These are phyloP conservation scores for Aspergillus brunneoviolaceus DNA, from an alignment of 2,329 filamentous ascomycete genomes.

Conservation along the genomic window DNA sequence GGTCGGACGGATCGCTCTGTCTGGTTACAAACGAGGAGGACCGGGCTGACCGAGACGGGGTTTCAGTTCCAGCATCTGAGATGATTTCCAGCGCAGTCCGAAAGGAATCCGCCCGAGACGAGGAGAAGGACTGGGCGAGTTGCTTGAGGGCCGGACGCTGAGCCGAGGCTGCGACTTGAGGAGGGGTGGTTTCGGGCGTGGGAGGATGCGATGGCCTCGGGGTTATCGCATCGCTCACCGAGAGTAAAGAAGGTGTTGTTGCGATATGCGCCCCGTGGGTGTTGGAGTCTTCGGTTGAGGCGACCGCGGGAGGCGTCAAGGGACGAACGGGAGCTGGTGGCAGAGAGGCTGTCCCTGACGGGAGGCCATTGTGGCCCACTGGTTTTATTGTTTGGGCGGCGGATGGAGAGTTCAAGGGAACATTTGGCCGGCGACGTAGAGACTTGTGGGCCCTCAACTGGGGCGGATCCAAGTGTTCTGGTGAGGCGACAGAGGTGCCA, in stretches of 20 bases:
- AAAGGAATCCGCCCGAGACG: constrained; percentile 68
- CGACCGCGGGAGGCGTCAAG: constrained; percentile 38
- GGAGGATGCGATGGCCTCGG: constrained; percentile 67
- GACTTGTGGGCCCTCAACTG: constrained; percentile 43
- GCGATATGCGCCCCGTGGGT: constrained; percentile 21
- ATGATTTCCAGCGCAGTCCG: constrained; percentile 68
- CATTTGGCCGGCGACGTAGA: constrained; percentile 38
- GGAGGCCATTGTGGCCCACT: constrained; percentile 24
- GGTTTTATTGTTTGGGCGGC: constrained; percentile 26
- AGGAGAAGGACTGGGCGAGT: constrained; percentile 55
- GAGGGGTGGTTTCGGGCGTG: constrained; percentile 74
- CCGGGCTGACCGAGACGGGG: constrained; percentile 24
- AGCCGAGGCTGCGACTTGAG: constrained; percentile 45
- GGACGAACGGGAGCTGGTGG: constrained; percentile 34
- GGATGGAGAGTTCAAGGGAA: constrained; percentile 22
- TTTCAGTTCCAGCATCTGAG: constrained; percentile 58
- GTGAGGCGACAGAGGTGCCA: constrained; percentile 28
- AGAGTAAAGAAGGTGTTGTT: constrained; percentile 26
- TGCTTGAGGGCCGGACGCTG: constrained; percentile 46
- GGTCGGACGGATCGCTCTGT: constrained; percentile 26
- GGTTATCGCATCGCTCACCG: constrained; percentile 46
- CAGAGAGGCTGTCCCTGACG: constrained; percentile 22
- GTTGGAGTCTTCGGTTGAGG: constrained; percentile 23
- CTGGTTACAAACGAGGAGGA: constrained; percentile 21
- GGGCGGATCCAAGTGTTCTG: constrained; percentile 28